phyloP scores from a whole-genome alignment of 208 protist species.

The Trypanosoma boissoni region DNA sequence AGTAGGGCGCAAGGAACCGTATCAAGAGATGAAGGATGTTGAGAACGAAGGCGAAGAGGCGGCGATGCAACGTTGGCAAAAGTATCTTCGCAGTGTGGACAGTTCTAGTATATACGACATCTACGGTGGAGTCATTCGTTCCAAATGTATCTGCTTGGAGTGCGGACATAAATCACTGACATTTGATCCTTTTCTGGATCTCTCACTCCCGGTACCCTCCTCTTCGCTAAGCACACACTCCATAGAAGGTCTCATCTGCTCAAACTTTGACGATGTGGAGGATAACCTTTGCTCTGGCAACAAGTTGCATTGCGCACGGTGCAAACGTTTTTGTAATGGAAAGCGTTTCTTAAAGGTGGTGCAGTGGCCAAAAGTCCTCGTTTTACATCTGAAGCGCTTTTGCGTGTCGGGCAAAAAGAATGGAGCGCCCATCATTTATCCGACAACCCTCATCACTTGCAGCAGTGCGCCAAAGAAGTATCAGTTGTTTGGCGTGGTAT shows the following conservation, averaged over 20 bases:
- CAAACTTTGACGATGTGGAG: conserved; percentile 47
- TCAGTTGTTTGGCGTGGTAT: conserved; percentile 66
- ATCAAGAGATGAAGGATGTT: conserved; percentile 54
- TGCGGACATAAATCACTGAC: conserved; percentile 54
- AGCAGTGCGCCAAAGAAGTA: conserved; percentile 37
- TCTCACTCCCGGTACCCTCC: conserved; percentile 52
- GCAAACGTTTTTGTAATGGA: conserved; percentile 55
- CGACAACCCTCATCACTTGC: conserved; percentile 40
- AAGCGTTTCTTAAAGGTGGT: conserved; percentile 38
- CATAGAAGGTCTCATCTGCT: conserved; percentile 31
- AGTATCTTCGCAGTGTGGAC: conserved; percentile 45
- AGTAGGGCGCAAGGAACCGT: conserved; percentile 28
- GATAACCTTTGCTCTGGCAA: conserved; percentile 57
- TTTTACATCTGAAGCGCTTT: conserved; percentile 86
- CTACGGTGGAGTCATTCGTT: conserved; percentile 69
- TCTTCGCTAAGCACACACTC: not conserved
- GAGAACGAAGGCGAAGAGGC: conserved; percentile 49
- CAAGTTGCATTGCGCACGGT: conserved; percentile 57
- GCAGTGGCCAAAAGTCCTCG: conserved; percentile 64
- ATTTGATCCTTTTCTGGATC: conserved; percentile 78
- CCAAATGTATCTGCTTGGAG: conserved; percentile 40
- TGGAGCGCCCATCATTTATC: conserved; percentile 45
- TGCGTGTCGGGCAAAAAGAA: conserved; percentile 59
- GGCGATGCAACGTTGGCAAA: conserved; percentile 48
- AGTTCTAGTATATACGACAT: conserved; percentile 77